phyloP scores from a whole-genome alignment of 2,329 filamentous ascomycete genomes.

The Emergomyces pasteurianus region DNA sequence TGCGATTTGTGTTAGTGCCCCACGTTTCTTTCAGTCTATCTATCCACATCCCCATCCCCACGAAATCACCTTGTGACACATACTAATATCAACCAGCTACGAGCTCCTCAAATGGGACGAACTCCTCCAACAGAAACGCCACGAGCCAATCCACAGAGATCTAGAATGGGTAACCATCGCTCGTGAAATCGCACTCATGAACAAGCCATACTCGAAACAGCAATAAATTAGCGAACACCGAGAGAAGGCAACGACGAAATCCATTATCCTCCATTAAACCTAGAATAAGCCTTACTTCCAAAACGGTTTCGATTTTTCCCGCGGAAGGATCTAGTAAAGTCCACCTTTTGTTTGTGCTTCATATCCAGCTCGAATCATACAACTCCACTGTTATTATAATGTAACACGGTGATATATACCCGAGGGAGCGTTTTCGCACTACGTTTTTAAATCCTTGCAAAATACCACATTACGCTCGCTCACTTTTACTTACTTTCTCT shows the following conservation, averaged over 20 bases:
- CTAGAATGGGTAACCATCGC: constrained; percentile 85
- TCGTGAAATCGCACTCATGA: constrained; percentile 89
- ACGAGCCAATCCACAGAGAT: constrained; percentile 53
- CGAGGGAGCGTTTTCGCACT: background rate
- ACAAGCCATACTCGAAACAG: constrained; percentile 61
- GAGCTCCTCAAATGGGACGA: constrained; percentile 97
- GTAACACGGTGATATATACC: background rate
- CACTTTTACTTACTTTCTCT: background rate
- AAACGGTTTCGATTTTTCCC: background rate
- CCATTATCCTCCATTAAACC: constrained; percentile 6
- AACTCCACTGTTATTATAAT: background rate
- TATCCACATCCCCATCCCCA: background rate
- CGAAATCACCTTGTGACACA: background rate
- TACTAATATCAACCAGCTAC: constrained; percentile 34
- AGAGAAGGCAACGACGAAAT: background rate
- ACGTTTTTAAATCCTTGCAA: background rate
- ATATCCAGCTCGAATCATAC: background rate
- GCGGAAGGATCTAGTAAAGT: too few species aligned
- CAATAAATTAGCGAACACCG: background rate
- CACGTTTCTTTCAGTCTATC: background rate
- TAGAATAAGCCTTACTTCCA: too few species aligned
- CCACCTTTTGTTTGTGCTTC: too few species aligned
- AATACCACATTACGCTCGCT: background rate
- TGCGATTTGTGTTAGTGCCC: constrained; percentile 61
- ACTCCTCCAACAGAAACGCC: constrained; percentile 46